phyloP scores from a whole-genome alignment of 768 basidiomycete genomes.

The Guyanaporus albipodus region DNA sequence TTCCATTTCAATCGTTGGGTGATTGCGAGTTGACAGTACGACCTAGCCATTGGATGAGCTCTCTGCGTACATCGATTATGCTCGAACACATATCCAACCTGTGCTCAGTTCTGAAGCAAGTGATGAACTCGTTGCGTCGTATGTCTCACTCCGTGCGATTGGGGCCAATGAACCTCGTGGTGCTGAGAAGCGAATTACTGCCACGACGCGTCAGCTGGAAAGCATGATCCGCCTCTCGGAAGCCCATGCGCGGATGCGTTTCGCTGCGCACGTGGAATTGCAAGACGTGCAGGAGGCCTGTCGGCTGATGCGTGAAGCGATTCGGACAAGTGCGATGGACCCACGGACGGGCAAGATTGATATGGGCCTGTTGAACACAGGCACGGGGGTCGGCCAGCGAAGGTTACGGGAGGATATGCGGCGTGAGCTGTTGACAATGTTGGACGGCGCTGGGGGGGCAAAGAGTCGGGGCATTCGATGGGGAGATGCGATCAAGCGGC shows the following conservation, averaged over 20 bases:
- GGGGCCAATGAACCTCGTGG: conserved; percentile 81
- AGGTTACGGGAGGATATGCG: conserved; percentile 88
- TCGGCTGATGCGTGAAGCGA: conserved; percentile 94
- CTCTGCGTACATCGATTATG: conserved; percentile 92
- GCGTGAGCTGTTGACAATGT: conserved; percentile 65
- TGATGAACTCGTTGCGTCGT: conserved; percentile 78
- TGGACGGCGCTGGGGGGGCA: conserved; percentile 48
- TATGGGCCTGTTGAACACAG: conserved; percentile 92
- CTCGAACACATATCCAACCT: conserved; percentile 81
- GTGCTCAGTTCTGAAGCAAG: conserved; percentile 83
- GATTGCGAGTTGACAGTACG: conserved; percentile 5
- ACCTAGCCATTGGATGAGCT: conserved; percentile 82
- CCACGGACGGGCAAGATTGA: conserved; percentile 97
- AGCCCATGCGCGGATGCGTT: conserved; percentile 95
- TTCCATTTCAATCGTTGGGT: conserved; percentile 1
- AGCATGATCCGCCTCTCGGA: conserved; percentile 95
- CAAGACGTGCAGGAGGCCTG: conserved; percentile 87
- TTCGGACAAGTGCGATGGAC: conserved; percentile 93
- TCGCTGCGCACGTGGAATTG: conserved; percentile 81
- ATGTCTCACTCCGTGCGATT: conserved; percentile 91
- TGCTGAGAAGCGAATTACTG: conserved; percentile 92
- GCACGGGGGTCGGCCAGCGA: conserved; percentile 83
- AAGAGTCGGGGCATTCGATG: conserved; percentile 67
- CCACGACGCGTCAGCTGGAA: conserved; percentile 96
- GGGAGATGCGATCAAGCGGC: conserved; percentile 72